A percentile compares a stretch with the other conserved stretches of the same genome.
Conservation (phyloP, 2,329 filamentous ascomycete genomes). For the Celoporthe dispersa region DNA sequence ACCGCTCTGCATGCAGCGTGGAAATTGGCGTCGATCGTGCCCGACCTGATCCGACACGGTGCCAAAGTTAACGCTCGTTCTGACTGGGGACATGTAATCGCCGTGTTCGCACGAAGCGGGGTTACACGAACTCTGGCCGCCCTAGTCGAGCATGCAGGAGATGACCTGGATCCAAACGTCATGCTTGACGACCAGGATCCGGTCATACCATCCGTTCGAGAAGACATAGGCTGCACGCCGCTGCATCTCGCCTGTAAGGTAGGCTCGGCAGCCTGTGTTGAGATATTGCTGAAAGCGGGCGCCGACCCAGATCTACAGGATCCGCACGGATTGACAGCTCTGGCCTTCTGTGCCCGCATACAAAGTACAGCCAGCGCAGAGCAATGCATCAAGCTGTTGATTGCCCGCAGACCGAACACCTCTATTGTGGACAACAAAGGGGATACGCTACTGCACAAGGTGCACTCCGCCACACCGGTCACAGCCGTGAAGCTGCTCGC, state of each 20-base stretch:
- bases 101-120: background rate
- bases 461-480: too few species aligned
- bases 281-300: background rate
- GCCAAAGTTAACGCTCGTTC: background rate
- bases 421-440: background rate
- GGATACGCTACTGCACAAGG: too few species aligned
- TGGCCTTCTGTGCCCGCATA: too few species aligned
- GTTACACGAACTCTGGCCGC: background rate
- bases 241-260: background rate
- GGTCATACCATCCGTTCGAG: background rate
- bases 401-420: background rate
- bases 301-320: background rate
- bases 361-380: background rate
- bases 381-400: background rate
- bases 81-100: background rate
- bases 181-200: background rate
- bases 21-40: background rate
- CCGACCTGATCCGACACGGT: background rate
- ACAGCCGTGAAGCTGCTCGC: too few species aligned
- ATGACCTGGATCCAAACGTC: background rate
- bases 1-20: background rate
- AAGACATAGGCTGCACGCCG: background rate
- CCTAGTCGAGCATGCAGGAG: background rate
- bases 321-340: too few species aligned
- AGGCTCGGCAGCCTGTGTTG: background rate